Evolutionary conservation across 192 early-diverging fungal genomes (phyloP), one percentile per base, ranked within the genome.

Genomic region (Coemansia sp.): DNA sequence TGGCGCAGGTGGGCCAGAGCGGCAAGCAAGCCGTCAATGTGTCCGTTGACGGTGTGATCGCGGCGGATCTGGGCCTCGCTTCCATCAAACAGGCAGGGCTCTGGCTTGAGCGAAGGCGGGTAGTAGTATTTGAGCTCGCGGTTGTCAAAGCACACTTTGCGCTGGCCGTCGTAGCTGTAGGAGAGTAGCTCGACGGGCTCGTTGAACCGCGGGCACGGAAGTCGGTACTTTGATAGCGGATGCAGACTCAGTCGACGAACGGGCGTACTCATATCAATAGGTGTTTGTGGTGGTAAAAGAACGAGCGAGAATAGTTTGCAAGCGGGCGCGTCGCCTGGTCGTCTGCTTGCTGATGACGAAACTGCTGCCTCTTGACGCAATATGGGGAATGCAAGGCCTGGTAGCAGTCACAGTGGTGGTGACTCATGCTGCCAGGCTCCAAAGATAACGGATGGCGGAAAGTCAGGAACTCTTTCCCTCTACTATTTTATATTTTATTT

Each of bases 11-110:
- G 60, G 10, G 76, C 62, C 8, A 93, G 59, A 0, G 88, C 84
- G 37, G 84, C 72, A 46, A 95, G 72, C 24, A 98, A 65, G 0
- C 90, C 84, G 65, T 98, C 91, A 44, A 98, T 81, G 53, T 91
- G 89, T 54, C 95, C 96, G 50, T 82, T 75, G 3, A 80, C 58
- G 8, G 59, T 61, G 4, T 60, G 37, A 58, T 88, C 87, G 9
- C 93, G 85, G 39, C 73, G 50, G 11, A 91, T 84, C 60, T 87
- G 92, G 8, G 82, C 63, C 9, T 91, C 85, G 62, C 86, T 88
- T 0, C 92, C 91, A 37, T 70, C 70, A 9, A 84, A 84, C 6
- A 94, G 75, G 42, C 85, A 80, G 11, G 79, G 81, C 11, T 69
- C 60, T 2, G 70, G 56, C 21, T 59, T 41, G 12, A 59, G 34